phyloP scores from a whole-genome alignment of 148 eudicot species.

The Vaccinium myrtillus region DNA sequence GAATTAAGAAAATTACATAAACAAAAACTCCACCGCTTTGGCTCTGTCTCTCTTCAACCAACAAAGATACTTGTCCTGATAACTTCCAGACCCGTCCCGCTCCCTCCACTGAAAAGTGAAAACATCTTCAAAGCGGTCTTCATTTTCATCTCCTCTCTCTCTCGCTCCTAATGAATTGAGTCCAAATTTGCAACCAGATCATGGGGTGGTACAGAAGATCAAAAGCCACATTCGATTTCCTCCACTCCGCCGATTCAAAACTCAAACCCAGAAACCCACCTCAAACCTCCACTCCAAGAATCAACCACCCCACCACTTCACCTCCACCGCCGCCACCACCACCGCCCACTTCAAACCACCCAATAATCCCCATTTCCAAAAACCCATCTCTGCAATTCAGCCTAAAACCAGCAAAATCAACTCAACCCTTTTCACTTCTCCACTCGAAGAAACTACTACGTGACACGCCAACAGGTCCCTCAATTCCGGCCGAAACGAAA shows the following conservation, averaged over 20 bases:
- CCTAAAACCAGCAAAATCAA: constrained; percentile 20
- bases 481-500: constrained; percentile 57
- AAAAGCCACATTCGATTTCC: constrained; percentile 33
- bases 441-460: constrained; percentile 58
- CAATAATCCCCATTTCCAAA: constrained; percentile 21
- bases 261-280: constrained; percentile 29
- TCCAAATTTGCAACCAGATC: background rate
- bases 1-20: no score
- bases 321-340: background rate
- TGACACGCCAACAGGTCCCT: constrained; percentile 48
- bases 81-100: background rate
- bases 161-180: background rate
- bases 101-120: background rate
- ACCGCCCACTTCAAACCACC: background rate
- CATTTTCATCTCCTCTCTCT: background rate
- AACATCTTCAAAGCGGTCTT: background rate
- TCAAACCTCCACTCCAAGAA: constrained; percentile 22
- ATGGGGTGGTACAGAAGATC: constrained; percentile 65
- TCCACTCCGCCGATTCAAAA: constrained; percentile 38
- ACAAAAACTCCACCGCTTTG: background rate
- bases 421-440: constrained; percentile 24
- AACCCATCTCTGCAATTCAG: constrained; percentile 29
- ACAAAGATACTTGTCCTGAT: background rate
- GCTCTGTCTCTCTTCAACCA: background rate
- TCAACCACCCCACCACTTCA: background rate